These are phyloP conservation scores for Trichoderma arundinaceum DNA, from an alignment of 2,329 filamentous ascomycete genomes.

Conservation along the genomic window DNA sequence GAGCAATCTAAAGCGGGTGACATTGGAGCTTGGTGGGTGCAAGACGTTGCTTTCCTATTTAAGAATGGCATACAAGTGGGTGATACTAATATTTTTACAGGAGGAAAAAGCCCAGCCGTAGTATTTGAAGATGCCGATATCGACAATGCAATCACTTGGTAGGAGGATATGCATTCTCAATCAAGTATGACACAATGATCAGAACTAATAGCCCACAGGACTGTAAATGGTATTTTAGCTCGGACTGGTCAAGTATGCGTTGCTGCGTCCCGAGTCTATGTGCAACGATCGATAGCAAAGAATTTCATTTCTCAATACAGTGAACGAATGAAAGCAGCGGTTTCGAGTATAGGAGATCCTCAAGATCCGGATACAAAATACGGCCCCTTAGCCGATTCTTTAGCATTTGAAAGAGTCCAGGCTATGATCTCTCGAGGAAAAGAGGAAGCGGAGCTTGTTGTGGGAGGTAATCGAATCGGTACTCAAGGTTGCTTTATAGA, in stretches of 20 bases:
- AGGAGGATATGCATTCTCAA: not conserved
- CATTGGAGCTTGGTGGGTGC: slow-evolving; percentile 70
- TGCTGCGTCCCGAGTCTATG: slow-evolving; percentile 63
- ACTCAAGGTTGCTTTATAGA: slow-evolving; percentile 39
- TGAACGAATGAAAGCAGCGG: slow-evolving; percentile 34
- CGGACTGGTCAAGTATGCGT: slow-evolving; percentile 66
- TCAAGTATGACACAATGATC: not conserved
- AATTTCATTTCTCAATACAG: slow-evolving; percentile 4
- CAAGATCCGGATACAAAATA: slow-evolving; percentile 42
- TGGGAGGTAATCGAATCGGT: slow-evolving; percentile 21
- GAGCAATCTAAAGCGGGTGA: slow-evolving; percentile 68
- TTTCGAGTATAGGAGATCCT: slow-evolving; percentile 48
- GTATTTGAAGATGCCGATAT: slow-evolving; percentile 17
- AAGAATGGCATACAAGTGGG: not conserved
- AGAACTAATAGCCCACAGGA: slow-evolving; percentile 36
- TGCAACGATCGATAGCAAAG: slow-evolving; percentile 46
- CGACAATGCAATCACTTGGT: slow-evolving; percentile 12
- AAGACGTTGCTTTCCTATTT: slow-evolving; percentile 49
- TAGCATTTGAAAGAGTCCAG: slow-evolving; percentile 54
- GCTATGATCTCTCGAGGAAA: slow-evolving; percentile 52
- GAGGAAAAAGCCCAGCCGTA: slow-evolving; percentile 1
- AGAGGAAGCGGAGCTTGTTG: slow-evolving; percentile 45
- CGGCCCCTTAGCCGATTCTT: slow-evolving; percentile 58
- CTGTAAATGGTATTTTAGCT: slow-evolving; percentile 52
- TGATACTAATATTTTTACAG: not conserved